Base-by-base conservation (phyloP, 2,329 filamentous ascomycete species). In the Dactylellina sp. region DNA sequence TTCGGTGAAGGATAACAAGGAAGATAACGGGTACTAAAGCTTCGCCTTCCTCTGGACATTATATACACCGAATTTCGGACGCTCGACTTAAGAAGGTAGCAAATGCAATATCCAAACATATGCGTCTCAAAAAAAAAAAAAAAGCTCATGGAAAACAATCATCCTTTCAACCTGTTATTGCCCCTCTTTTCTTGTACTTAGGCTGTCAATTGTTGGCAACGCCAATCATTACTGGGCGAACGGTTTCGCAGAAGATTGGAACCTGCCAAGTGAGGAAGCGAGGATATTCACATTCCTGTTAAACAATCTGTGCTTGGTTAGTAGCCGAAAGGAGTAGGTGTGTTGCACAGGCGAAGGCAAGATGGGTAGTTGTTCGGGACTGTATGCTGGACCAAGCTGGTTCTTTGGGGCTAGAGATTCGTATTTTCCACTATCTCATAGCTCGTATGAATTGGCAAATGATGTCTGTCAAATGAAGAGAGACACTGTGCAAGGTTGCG, bases 191-290 rank as follows among this genome's bases (percentile, higher is more conserved):
- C 53, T 53, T 53, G 60, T 39, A 6, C 47, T 64, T 63, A 74
- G 70, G 70, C 70, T 74, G 70, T 74, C 70, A 74, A 61, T 42
- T 46, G 65, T 74, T 74, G 53, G 70, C 70, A 56, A 62, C 61
- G 70, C 61, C 61, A 74, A 74, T 74, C 70, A 44, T 65, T 56
- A 62, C 61, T 66, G 46, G 70, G 55, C 56, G 53, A 49, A 25
- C 25, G 44, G 46, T 50, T 66, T 61, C 25, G 28, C 35, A 35
- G 55, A 55, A 57, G 40, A 61, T 52, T 66, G 24, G 50, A 72
- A 74, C 70, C 70, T 74, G 61, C 70, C 61, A 66, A 66, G 55
- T 47, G 49, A 57, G 55, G 61, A 55, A 65, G 47, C 49, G 47
- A 62, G 49, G 55, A 44, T 56, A 61, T 49, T 16, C 55, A 74